A percentile compares a stretch with the other conserved stretches of the same genome.
Evolutionary conservation across 805 yeast species (phyloP).

Genomic region (Cyberlindnera samutprakarnensis): DNA sequence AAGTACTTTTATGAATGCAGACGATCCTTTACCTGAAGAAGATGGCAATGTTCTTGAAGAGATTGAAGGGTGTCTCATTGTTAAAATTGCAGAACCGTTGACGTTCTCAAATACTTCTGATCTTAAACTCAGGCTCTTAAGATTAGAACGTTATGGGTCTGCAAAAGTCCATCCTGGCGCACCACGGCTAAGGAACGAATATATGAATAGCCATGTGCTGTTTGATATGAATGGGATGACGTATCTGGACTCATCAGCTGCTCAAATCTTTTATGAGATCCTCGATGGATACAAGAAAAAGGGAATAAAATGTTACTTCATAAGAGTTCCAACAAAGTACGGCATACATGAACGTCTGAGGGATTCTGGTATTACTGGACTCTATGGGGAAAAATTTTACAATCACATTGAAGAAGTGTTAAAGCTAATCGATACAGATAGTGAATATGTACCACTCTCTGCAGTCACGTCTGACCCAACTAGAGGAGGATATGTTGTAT

Average conservation of each 20-base stretch:
- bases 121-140: conserved; percentile 52
- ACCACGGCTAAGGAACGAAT: conserved; percentile 39
- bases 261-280: conserved; percentile 61
- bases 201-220: conserved; percentile 48
- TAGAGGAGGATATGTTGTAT: no score
- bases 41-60: conserved; percentile 28
- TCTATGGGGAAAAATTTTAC: conserved; percentile 22
- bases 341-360: conserved; percentile 42
- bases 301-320: conserved; percentile 49
- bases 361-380: conserved; percentile 45
- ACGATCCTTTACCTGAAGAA: conserved; percentile 38
- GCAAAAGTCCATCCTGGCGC: conserved; percentile 69
- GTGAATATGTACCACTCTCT: background rate
- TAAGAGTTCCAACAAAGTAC: conserved; percentile 46
- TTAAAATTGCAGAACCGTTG: conserved; percentile 81
- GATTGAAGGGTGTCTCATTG: conserved; percentile 67
- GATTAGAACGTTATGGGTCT: conserved; percentile 76
- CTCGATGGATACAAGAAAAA: conserved; percentile 46
- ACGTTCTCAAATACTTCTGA: conserved; percentile 84
- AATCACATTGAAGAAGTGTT: conserved; percentile 19
- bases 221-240: conserved; percentile 82
- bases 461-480: background rate
- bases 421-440: conserved; percentile 11
- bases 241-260: conserved; percentile 71
- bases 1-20: conserved; percentile 62